phyloP scores from a whole-genome alignment of 2,329 filamentous ascomycete species.

The Alternaria sp. region DNA sequence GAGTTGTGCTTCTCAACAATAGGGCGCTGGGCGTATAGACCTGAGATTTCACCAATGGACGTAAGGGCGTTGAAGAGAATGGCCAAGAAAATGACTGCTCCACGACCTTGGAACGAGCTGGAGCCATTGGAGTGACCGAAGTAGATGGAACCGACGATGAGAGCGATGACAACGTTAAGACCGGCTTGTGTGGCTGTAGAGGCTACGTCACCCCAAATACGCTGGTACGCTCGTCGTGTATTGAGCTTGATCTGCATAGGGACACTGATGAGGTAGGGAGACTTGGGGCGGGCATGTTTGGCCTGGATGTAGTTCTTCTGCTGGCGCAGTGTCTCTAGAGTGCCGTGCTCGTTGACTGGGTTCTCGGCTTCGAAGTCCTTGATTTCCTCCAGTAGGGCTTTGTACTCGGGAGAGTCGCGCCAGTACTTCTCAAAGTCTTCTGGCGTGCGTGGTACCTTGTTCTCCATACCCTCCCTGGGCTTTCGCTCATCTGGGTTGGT shows the following conservation, averaged over 20 bases:
- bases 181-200: conserved; percentile 49
- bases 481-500: conserved; percentile 61
- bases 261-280: conserved; percentile 66
- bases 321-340: conserved; percentile 46
- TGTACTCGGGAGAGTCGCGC: conserved; percentile 61
- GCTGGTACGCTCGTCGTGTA: conserved; percentile 44
- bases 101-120: conserved; percentile 63
- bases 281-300: conserved; percentile 63
- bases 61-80: conserved; percentile 67
- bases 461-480: conserved; percentile 54
- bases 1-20: conserved; percentile 90
- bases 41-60: conserved; percentile 62
- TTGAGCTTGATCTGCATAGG: conserved; percentile 54
- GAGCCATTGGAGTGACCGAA: conserved; percentile 62
- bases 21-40: conserved; percentile 80
- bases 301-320: conserved; percentile 63
- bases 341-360: conserved; percentile 53
- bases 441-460: conserved; percentile 57
- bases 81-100: conserved; percentile 68
- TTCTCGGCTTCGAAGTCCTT: conserved; percentile 59
- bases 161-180: conserved; percentile 64
- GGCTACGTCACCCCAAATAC: conserved; percentile 46
- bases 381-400: conserved; percentile 59
- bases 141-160: conserved; percentile 71
- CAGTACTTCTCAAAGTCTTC: conserved; percentile 61